These are phyloP conservation scores for Coemansia sp. DNA, from an alignment of 192 early-diverging fungal genomes.

Conservation along the genomic window DNA sequence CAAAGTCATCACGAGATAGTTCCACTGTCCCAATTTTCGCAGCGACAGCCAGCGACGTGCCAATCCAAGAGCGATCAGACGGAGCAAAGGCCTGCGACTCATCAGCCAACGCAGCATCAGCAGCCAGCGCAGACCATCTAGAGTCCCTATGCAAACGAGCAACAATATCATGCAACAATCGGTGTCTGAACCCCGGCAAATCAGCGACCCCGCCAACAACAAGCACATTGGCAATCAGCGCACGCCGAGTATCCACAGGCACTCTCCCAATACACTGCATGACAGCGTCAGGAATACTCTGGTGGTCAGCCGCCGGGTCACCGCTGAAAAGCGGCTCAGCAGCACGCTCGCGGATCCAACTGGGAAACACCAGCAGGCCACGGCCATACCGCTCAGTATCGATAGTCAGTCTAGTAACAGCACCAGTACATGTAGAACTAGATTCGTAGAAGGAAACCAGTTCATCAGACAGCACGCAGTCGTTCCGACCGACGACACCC, in stretches of 20 bases:
- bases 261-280: constrained; percentile 60
- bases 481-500: not conserved
- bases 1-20: constrained; percentile 66
- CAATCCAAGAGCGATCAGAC: constrained; percentile 81
- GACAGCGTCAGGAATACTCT: constrained; percentile 60
- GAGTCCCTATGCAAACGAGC: constrained; percentile 52
- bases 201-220: constrained; percentile 79
- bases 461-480: not conserved
- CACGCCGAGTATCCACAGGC: constrained; percentile 73
- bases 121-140: constrained; percentile 59
- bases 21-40: constrained; percentile 75
- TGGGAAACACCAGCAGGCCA: constrained; percentile 61
- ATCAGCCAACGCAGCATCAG: constrained; percentile 62
- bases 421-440: not conserved
- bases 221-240: constrained; percentile 66
- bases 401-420: constrained; percentile 9
- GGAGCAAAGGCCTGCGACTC: constrained; percentile 58
- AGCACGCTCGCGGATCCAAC: constrained; percentile 84
- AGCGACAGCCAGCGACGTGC: constrained; percentile 77
- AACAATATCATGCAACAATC: constrained; percentile 66
- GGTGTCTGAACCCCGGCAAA: constrained; percentile 68
- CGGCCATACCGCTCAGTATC: constrained; percentile 52
- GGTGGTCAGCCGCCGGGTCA: constrained; percentile 63
- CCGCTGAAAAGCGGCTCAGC: constrained; percentile 81
- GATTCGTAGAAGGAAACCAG: constrained; percentile 26